Percentiles rank a stretch among this genome's conserved stretches.
phyloP scores from a whole-genome alignment of 2,329 filamentous ascomycete genomes.

The Aspergillus sp. region DNA sequence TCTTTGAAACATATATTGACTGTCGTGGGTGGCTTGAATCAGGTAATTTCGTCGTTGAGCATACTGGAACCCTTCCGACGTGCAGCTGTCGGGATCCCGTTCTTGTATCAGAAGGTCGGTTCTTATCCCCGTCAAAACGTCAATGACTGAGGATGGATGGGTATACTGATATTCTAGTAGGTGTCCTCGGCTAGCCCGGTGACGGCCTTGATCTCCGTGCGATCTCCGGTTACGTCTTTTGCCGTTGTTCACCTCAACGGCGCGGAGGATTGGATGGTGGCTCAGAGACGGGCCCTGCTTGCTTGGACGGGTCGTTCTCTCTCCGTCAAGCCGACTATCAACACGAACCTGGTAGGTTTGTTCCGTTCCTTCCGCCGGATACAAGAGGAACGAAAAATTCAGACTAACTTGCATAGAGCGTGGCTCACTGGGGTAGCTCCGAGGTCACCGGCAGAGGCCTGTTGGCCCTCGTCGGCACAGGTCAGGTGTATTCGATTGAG shows the following conservation, averaged over 20 bases:
- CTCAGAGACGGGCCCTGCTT: conserved; percentile 82
- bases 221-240: conserved; percentile 82
- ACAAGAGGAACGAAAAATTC: neutral
- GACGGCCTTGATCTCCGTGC: conserved; percentile 84
- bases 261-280: conserved; percentile 90
- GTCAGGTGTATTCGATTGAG: conserved; percentile 84
- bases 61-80: conserved; percentile 80
- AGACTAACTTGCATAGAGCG: conserved; percentile 52
- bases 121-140: neutral
- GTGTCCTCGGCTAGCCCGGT: conserved; percentile 84
- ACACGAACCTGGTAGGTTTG: conserved; percentile 61
- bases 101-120: conserved; percentile 76
- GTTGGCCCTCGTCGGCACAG: conserved; percentile 78
- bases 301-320: conserved; percentile 95
- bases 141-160: neutral
- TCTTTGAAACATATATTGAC: conserved; percentile 1
- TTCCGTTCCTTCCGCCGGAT: neutral
- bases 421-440: conserved; percentile 90
- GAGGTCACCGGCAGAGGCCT: conserved; percentile 84
- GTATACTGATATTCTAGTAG: conserved; percentile 38
- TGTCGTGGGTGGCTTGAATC: conserved; percentile 3
- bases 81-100: conserved; percentile 80
- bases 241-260: conserved; percentile 87
- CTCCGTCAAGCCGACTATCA: conserved; percentile 70
- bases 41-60: conserved; percentile 87